Evolutionary conservation across 1,284 basidiomycete species (phyloP).

Genomic region (Leccinum glutinopallens): DNA sequence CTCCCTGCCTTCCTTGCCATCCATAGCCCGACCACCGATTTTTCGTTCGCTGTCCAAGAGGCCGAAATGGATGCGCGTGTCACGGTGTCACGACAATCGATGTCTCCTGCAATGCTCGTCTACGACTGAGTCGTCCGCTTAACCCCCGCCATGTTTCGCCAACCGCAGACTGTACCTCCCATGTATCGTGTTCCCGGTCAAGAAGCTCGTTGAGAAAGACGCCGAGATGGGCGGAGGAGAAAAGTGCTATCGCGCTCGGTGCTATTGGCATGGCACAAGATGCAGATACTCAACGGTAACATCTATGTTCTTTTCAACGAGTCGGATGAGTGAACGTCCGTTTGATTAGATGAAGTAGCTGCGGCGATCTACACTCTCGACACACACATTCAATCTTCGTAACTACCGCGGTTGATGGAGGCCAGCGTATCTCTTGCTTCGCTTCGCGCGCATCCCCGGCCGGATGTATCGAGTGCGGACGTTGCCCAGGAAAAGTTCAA

Average conservation of each 20-base stretch:
- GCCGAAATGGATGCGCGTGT: not conserved
- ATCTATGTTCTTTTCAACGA: conserved; percentile 1
- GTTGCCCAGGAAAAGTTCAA: conserved; percentile 68
- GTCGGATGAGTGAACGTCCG: not conserved
- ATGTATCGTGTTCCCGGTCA: not conserved
- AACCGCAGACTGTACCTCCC: not conserved
- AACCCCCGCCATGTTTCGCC: not conserved
- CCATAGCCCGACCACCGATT: not conserved
- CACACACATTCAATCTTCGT: conserved; percentile 68
- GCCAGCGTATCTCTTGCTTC: too few relatives aligned
- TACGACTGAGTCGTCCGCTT: not conserved
- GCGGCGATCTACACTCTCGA: conserved; percentile 89
- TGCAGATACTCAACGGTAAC: conserved; percentile 80
- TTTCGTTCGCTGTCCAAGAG: not conserved
- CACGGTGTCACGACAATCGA: not conserved
- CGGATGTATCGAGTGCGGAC: conserved; percentile 77
- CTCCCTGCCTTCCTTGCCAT: not conserved
- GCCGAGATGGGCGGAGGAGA: not conserved
- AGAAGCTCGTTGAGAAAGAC: not conserved
- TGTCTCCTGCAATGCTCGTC: not conserved
- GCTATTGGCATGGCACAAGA: conserved; percentile 87
- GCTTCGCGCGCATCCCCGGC: conserved; percentile 76
- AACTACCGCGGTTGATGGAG: conserved; percentile 47
- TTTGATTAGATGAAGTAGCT: conserved; percentile 63
- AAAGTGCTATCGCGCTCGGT: conserved; percentile 29